These are phyloP conservation scores for Neolentinus lepideus DNA, from an alignment of 1,284 basidiomycete genomes.

Conservation along the genomic window DNA sequence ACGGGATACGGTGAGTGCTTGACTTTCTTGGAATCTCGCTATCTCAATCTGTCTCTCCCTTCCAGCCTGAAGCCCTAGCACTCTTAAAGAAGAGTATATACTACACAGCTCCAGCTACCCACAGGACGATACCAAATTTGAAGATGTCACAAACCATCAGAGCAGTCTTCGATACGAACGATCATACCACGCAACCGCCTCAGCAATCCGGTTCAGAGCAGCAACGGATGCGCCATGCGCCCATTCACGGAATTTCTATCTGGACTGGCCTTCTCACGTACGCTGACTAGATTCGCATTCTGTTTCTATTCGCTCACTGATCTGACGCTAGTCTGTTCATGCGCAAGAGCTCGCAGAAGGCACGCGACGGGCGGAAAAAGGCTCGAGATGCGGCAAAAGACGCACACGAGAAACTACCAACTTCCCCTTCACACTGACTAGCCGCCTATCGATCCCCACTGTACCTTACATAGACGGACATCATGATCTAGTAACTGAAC, in stretches of 20 bases:
- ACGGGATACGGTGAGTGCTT: constrained; percentile 44
- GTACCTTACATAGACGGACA: neutral
- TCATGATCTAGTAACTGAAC: neutral
- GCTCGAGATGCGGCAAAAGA: constrained; percentile 11
- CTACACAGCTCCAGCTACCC: constrained; percentile 47
- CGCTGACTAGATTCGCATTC: neutral
- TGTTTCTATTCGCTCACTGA: neutral
- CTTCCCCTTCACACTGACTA: neutral
- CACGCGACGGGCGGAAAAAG: constrained; percentile 14
- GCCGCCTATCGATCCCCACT: neutral
- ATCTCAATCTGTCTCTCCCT: neutral
- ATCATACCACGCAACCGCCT: constrained; percentile 41
- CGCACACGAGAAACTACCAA: constrained; percentile 4
- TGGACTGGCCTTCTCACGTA: constrained; percentile 48
- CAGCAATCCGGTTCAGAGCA: constrained; percentile 52
- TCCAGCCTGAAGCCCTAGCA: constrained; percentile 46
- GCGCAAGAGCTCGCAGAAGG: constrained; percentile 35
- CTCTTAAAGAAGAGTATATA: constrained; percentile 51
- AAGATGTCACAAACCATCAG: constrained; percentile 36
- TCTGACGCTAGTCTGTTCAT: constrained; percentile 34
- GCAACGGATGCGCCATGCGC: constrained; percentile 35
- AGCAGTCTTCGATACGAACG: constrained; percentile 43
- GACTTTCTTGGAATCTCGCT: neutral
- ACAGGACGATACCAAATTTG: constrained; percentile 43
- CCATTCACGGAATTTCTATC: constrained; percentile 45